phyloP scores from a whole-genome alignment of 2,329 filamentous ascomycete species.

The Diplodia sapinea region DNA sequence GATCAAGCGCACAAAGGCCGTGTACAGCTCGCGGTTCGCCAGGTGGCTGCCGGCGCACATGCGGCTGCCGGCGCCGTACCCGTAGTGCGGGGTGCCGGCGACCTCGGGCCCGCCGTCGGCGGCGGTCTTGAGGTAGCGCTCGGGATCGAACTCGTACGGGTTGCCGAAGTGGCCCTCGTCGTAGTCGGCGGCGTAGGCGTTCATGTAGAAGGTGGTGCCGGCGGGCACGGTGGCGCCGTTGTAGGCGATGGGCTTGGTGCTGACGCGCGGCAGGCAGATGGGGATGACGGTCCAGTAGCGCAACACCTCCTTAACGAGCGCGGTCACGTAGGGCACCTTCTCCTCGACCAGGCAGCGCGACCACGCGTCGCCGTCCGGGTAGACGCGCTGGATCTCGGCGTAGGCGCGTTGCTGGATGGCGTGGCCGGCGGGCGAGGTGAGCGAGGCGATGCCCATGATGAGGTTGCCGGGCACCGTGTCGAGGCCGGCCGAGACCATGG shows the following conservation, averaged over 20 bases:
- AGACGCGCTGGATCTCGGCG: constrained; percentile 71
- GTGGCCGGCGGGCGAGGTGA: constrained; percentile 71
- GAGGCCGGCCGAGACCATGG: constrained; percentile 80
- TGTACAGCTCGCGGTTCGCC: constrained; percentile 50
- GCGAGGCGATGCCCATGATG: constrained; percentile 78
- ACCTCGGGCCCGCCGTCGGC: constrained; percentile 42
- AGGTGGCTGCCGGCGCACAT: constrained; percentile 57
- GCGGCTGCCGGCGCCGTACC: constrained; percentile 55
- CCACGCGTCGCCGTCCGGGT: constrained; percentile 79
- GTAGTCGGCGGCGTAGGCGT: constrained; percentile 77
- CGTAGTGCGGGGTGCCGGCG: constrained; percentile 56
- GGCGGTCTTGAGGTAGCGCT: constrained; percentile 65
- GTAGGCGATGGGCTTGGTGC: constrained; percentile 74
- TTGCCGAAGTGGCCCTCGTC: constrained; percentile 71
- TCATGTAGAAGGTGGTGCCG: constrained; percentile 81
- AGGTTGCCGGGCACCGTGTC: constrained; percentile 82
- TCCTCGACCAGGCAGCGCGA: constrained; percentile 73
- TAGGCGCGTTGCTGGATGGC: constrained; percentile 73
- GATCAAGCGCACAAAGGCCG: constrained; percentile 57
- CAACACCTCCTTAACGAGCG: constrained; percentile 77
- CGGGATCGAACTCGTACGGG: constrained; percentile 68
- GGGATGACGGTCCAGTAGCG: constrained; percentile 82
- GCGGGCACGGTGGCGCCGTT: constrained; percentile 71
- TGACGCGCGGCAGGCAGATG: constrained; percentile 75
- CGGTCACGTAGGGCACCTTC: constrained; percentile 77